phyloP scores from a whole-genome alignment of 2,329 filamentous ascomycete genomes.

The Helicocarpus griseus region DNA sequence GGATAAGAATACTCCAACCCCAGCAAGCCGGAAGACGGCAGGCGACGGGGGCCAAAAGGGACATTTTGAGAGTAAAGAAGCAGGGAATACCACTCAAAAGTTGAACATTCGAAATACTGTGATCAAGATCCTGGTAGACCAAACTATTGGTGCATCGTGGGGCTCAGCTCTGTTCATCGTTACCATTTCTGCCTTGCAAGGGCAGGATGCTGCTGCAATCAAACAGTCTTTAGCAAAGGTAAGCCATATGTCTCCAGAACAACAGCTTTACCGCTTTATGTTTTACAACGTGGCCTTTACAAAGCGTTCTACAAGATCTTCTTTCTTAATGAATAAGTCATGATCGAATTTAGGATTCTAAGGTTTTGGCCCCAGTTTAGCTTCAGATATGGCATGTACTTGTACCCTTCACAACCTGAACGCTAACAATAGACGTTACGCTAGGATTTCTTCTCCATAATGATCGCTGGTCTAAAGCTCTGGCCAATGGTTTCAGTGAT shows the following conservation, averaged over 20 bases:
- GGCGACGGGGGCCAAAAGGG: not conserved
- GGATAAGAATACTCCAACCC: not conserved
- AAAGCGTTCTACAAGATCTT: too few relatives aligned
- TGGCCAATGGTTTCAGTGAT: constrained; percentile 32
- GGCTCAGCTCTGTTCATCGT: constrained; percentile 49
- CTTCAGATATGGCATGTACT: too few relatives aligned
- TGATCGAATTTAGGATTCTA: too few relatives aligned
- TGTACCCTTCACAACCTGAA: not conserved
- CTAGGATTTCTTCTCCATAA: constrained; percentile 28
- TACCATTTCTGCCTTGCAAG: constrained; percentile 42
- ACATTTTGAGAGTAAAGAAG: constrained; percentile 2
- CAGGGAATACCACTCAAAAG: constrained; percentile 12
- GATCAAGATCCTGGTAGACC: constrained; percentile 50
- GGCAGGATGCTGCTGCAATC: constrained; percentile 24
- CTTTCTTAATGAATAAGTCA: too few relatives aligned
- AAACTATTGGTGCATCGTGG: constrained; percentile 46
- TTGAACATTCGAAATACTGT: constrained; percentile 27
- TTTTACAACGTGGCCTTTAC: not conserved
- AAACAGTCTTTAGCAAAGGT: constrained; percentile 24
- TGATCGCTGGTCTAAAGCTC: constrained; percentile 29
- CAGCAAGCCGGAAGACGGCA: not conserved
- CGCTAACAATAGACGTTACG: not conserved
- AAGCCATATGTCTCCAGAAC: constrained; percentile 21
- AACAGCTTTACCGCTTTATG: not conserved
- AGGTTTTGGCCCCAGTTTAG: too few relatives aligned